phyloP scores from a whole-genome alignment of 495 filamentous ascomycete species.

The Apiosordaria backusii region DNA sequence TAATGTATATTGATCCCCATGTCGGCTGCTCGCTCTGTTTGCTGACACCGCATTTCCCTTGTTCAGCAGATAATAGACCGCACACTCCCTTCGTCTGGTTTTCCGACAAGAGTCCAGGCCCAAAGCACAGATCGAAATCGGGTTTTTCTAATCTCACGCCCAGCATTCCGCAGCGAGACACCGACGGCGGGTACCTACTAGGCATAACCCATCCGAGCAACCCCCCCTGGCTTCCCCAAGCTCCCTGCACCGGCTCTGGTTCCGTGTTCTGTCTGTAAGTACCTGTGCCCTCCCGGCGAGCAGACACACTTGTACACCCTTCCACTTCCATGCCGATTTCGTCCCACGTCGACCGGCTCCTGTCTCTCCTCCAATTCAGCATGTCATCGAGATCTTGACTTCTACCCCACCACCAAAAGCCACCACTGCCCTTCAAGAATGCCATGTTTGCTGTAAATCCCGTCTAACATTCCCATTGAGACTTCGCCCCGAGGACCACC shows the following conservation, averaged over 20 bases:
- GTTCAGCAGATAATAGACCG: neutral
- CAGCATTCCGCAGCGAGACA: constrained; percentile 8
- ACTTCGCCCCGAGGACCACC: constrained; percentile 4
- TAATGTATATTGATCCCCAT: neutral
- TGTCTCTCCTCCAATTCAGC: constrained; percentile 22
- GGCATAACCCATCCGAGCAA: neutral
- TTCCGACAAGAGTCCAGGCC: neutral
- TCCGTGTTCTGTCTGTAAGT: neutral
- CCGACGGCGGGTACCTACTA: constrained; percentile 8
- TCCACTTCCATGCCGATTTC: constrained; percentile 23
- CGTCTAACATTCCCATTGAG: constrained; percentile 34
- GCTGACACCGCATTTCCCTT: neutral
- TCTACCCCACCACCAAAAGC: constrained; percentile 28
- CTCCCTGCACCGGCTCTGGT: neutral
- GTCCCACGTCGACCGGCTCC: constrained; percentile 27
- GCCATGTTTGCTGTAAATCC: constrained; percentile 29
- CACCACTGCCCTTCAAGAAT: constrained; percentile 25
- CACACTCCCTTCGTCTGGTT: neutral
- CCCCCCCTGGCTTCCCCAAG: neutral
- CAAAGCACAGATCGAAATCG: neutral
- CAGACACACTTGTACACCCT: constrained; percentile 10
- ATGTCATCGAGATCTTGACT: constrained; percentile 37
- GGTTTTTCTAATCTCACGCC: constrained; percentile 1
- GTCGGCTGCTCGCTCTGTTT: neutral
- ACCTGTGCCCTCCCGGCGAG: neutral